Percentiles rank a stretch among this genome's conserved stretches.
phyloP scores from a whole-genome alignment of 2,329 filamentous ascomycete genomes.

The Ophiognomonia clavigignenti-juglandacearum region DNA sequence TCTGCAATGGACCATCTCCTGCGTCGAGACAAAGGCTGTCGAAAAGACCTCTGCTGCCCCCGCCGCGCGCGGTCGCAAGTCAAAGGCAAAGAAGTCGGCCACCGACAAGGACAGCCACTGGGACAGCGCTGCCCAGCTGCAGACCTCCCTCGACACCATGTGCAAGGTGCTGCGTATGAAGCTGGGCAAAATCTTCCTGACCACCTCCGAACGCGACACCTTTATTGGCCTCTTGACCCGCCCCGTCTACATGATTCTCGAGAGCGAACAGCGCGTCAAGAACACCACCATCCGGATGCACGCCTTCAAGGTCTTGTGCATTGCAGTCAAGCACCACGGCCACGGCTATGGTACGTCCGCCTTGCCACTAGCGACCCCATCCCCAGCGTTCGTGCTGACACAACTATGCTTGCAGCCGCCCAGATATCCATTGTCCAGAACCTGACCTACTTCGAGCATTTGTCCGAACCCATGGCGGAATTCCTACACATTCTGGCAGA shows the following conservation, averaged over 20 bases:
- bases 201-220: conserved; percentile 92
- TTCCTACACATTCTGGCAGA: conserved; percentile 93
- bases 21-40: conserved; percentile 88
- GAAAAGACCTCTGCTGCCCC: conserved; percentile 77
- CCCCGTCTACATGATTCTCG: conserved; percentile 87
- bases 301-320: conserved; percentile 92
- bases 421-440: conserved; percentile 98
- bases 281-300: conserved; percentile 89
- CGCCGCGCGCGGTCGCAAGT: conserved; percentile 66
- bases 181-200: conserved; percentile 87
- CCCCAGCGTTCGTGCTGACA: conserved; percentile 24
- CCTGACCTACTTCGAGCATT: conserved; percentile 94
- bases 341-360: conserved; percentile 81
- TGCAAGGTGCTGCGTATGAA: conserved; percentile 93
- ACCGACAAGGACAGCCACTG: conserved; percentile 67
- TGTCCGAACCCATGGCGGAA: conserved; percentile 99
- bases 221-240: conserved; percentile 90
- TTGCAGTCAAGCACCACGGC: conserved; percentile 95
- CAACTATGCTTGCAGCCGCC: conserved; percentile 62
- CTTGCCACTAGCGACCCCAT: too few species aligned
- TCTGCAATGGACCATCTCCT: conserved; percentile 89
- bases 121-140: conserved; percentile 86
- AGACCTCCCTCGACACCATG: conserved; percentile 87
- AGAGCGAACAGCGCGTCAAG: conserved; percentile 91
- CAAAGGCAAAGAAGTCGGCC: conserved; percentile 67